Percentiles rank a stretch among this genome's conserved stretches.
These are phyloP conservation scores for Gracilariopsis chorda DNA, from an alignment of 23 red algal species.

Conservation along the genomic window DNA sequence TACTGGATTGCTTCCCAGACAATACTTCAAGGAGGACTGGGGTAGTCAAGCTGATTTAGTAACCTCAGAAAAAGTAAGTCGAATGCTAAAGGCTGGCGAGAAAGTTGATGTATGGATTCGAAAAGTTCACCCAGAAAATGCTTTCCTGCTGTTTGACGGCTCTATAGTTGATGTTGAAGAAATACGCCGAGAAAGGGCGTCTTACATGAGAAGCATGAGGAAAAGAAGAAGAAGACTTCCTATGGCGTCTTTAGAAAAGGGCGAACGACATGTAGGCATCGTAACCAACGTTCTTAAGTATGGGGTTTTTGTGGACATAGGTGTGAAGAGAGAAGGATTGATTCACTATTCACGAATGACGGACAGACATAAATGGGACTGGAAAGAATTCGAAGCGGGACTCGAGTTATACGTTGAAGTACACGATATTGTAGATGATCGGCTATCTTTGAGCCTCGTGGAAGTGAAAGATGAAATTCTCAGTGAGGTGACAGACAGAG, in stretches of 20 bases:
- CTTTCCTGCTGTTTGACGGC: constrained; percentile 17
- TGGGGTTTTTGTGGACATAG: constrained; percentile 46
- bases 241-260: background rate
- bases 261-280: background rate
- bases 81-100: constrained; percentile 23
- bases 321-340: constrained; percentile 27
- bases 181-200: background rate
- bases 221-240: background rate
- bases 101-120: constrained; percentile 42
- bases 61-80: background rate
- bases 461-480: background rate
- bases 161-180: background rate
- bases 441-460: constrained; percentile 20
- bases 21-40: constrained; percentile 32
- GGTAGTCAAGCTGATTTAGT: constrained; percentile 39
- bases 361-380: constrained; percentile 1
- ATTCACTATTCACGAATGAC: constrained; percentile 45
- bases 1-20: constrained; percentile 22
- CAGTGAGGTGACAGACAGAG: background rate
- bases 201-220: background rate
- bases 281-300: constrained; percentile 9
- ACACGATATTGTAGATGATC: constrained; percentile 3
- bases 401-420: constrained; percentile 5
- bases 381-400: constrained; percentile 18
- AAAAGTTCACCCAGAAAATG: background rate